These are phyloP conservation scores for Aspergillus sclerotioniger DNA, from an alignment of 495 filamentous ascomycete species.

Conservation along the genomic window DNA sequence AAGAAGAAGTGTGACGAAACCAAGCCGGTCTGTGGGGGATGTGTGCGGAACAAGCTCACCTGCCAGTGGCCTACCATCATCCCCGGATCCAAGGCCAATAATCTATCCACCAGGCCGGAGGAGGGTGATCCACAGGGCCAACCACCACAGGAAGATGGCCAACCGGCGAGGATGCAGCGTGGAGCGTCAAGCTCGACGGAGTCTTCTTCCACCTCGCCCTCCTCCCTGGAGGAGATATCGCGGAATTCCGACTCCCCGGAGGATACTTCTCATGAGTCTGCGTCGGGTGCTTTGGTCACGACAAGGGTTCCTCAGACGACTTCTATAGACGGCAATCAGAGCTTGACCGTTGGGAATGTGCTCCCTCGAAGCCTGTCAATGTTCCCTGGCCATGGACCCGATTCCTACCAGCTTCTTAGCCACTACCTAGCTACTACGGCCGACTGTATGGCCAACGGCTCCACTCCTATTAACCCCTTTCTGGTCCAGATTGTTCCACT, in stretches of 20 bases:
- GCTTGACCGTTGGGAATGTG: slow-evolving; percentile 20
- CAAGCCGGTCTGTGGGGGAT: slow-evolving; percentile 66
- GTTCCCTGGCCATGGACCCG: slow-evolving; percentile 33
- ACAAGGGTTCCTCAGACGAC: neutral
- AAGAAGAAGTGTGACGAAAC: slow-evolving; percentile 94
- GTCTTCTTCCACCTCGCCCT: neutral
- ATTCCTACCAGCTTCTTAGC: slow-evolving; percentile 35
- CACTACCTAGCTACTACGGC: slow-evolving; percentile 38
- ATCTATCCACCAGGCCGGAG: neutral
- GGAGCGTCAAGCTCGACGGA: slow-evolving; percentile 4
- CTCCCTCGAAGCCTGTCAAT: slow-evolving; percentile 32
- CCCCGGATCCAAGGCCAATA: slow-evolving; percentile 16
- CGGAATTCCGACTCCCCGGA: slow-evolving; percentile 3
- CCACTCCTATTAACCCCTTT: slow-evolving; percentile 38
- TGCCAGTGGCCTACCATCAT: slow-evolving; percentile 33
- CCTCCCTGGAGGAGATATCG: neutral
- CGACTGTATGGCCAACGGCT: slow-evolving; percentile 40
- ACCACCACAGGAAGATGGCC: neutral
- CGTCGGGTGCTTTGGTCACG: neutral
- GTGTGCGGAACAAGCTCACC: slow-evolving; percentile 36
- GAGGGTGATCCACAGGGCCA: neutral
- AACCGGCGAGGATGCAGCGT: neutral
- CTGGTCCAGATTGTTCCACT: slow-evolving; percentile 39
- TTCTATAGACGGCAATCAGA: neutral
- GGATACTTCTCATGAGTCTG: neutral